Percentiles rank a stretch among this genome's conserved stretches.
These are phyloP conservation scores for Ophidiomyces ophidiicola DNA, from an alignment of 2,329 filamentous ascomycete genomes.

Conservation along the genomic window DNA sequence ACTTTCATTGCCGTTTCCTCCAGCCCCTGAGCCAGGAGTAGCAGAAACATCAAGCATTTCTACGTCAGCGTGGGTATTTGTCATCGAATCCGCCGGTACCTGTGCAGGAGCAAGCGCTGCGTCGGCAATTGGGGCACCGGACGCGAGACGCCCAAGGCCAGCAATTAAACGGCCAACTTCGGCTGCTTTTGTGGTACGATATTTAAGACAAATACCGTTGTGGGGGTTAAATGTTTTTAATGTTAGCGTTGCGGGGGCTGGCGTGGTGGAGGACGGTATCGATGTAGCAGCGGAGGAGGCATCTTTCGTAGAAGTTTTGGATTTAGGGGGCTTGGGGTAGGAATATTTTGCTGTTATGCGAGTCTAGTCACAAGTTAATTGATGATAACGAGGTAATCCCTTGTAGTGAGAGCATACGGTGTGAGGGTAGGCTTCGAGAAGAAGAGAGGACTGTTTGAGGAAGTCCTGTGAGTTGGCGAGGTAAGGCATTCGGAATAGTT, in stretches of 20 bases:
- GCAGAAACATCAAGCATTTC: conserved; percentile 30
- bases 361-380: conserved; percentile 44
- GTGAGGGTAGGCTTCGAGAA: conserved; percentile 73
- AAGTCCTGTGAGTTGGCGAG: conserved; percentile 77
- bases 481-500: conserved; percentile 52
- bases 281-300: conserved; percentile 15
- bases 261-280: conserved; percentile 21
- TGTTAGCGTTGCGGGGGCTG: conserved; percentile 55
- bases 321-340: conserved; percentile 37
- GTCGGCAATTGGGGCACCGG: conserved; percentile 42
- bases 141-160: conserved; percentile 62
- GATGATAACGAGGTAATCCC: neutral
- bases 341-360: conserved; percentile 88
- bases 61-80: conserved; percentile 25
- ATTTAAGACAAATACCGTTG: conserved; percentile 75
- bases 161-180: conserved; percentile 76
- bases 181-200: conserved; percentile 77
- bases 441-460: conserved; percentile 73
- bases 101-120: conserved; percentile 23
- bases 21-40: conserved; percentile 21
- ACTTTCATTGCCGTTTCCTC: conserved; percentile 32
- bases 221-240: conserved; percentile 82
- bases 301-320: conserved; percentile 20
- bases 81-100: neutral
- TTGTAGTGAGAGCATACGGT: conserved; percentile 48